Evolutionary conservation across 1,284 basidiomycete genomes (phyloP), one percentile per base, ranked within the genome.

Genomic region (Ceratorhiza oryzae-sativae): DNA sequence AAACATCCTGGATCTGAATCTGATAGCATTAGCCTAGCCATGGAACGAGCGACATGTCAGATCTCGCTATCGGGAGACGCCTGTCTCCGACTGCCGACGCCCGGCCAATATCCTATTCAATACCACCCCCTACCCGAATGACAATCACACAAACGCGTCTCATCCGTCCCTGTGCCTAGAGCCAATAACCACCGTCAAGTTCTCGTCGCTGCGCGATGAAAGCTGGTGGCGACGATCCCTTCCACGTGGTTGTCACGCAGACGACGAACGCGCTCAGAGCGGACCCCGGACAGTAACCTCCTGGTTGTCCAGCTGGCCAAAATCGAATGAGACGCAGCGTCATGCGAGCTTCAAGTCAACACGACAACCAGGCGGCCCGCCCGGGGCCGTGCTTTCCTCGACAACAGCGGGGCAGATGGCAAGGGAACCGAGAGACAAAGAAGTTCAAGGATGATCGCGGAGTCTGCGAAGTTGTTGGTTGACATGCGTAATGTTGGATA

Each of bases 171-270:
- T 23, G 56, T 59, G 56, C 56, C 56, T 59, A n/a, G 56, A 32
- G 46, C 23, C 39, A 42, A 59, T 42, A 39, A 39, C 10, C 32
- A 25, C 6, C 25, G n/a, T 27, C 51, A 9, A 6, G 8, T 13
- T 20, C 55, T 30, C 18, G 32, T 58, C 55, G 55, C 20, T 58
- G 30, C 30, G 30, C 8, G 23, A 9, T 25, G 48, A 55, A 55
- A 55, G 51, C 34, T 59, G 36, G 36, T 36, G 36, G 56, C 34
- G 56, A 25, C 39, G 34, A 59, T 59, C 56, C n/a, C 34, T 59
- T 59, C 56, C 56, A 59, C 56, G 56, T 59, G 56, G 56, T 59
- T 59, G 56, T 42, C 56, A 59, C 39, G 56, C 56, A 42, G 39
- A 25, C 39, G 15, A 39, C 56, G 4, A 39, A 18, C 6, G 12